Conservation (phyloP, 768 basidiomycete genomes). For the Kwoniella bestiolae region DNA sequence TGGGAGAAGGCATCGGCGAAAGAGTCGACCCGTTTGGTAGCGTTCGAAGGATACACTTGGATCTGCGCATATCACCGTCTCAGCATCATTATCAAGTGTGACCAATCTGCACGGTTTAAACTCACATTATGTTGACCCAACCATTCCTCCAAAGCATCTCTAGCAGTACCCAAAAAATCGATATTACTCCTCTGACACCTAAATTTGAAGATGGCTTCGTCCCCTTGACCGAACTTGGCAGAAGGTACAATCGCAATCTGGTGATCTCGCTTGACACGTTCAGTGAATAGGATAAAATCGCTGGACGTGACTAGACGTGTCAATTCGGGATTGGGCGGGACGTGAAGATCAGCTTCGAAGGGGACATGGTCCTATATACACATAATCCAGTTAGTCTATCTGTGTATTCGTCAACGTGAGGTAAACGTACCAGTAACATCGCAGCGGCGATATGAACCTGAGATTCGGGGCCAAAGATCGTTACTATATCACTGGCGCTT, state of each 20-base stretch:
- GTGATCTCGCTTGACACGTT: slow-evolving; percentile 88
- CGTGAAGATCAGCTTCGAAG: slow-evolving; percentile 91
- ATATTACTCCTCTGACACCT: slow-evolving; percentile 92
- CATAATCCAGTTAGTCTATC: background rate
- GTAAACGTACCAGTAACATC: slow-evolving; percentile 86
- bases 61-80: slow-evolving; percentile 21
- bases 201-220: slow-evolving; percentile 91
- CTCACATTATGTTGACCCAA: slow-evolving; percentile 80
- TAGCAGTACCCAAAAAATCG: slow-evolving; percentile 84
- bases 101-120: background rate
- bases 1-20: slow-evolving; percentile 95
- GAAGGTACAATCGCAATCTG: slow-evolving; percentile 88
- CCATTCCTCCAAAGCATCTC: slow-evolving; percentile 93
- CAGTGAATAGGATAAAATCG: slow-evolving; percentile 85
- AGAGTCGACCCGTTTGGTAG: slow-evolving; percentile 83
- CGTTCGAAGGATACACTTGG: slow-evolving; percentile 41
- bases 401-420: no score
- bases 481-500: slow-evolving; percentile 71
- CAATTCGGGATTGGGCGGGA: slow-evolving; percentile 81
- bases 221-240: slow-evolving; percentile 69
- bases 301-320: slow-evolving; percentile 72
- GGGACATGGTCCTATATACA: slow-evolving; percentile 82
- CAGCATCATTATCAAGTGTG: no score
- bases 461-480: slow-evolving; percentile 95
- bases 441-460: slow-evolving; percentile 96